Evolutionary conservation across 495 filamentous ascomycete genomes (phyloP), one percentile per base, ranked within the genome.

Genomic region (Lindgomyces ingoldianus): DNA sequence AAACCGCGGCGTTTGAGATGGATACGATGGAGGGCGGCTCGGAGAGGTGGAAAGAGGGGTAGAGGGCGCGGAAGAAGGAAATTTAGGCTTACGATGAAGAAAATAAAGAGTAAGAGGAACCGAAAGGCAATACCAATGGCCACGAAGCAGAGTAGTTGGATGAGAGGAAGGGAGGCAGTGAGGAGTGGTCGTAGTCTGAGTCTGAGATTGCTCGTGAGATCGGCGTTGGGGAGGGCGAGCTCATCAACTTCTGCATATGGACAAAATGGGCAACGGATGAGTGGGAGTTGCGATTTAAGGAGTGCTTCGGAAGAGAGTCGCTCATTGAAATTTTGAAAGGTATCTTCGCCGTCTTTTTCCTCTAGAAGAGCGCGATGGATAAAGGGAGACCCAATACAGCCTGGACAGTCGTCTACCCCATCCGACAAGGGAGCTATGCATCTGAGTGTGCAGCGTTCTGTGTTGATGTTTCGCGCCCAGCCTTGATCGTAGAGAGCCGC

Each of bases 401-500:
- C 91, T n/a, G 79, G 66, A 64, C 94, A 98, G n/a, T 74, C 75
- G 0, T 68, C 68, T 3, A 56, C 49, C 27, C 54, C 84, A 36
- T 77, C 74, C 12, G 79, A 76, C 42, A 83, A 83, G 1, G 87
- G 89, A 18, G 93, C 91, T 22, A 94, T 80, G 73, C 94, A 98
- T 50, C 87, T 83, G 42, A 98, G 79, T 4, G 88, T 87, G 27
- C 88, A 87, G 27, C 77, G 84, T 55, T 85, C 82, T 48, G 83
- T 73, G 62, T 94, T 80, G 54, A 96, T 86, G 60, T 82, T 93
- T n/a, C 87, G 84, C 56, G 82, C 81, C 92, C 91, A 96, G 33
- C 90, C 90, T 72, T 98, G 94, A 0, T 94, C 94, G 74, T 93
- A 98, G 0, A 98, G 73, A 8, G 91, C 91, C 73, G 96, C 93